phyloP scores from a whole-genome alignment of 2,329 filamentous ascomycete genomes.

The Arthrobotrys megalospora region DNA sequence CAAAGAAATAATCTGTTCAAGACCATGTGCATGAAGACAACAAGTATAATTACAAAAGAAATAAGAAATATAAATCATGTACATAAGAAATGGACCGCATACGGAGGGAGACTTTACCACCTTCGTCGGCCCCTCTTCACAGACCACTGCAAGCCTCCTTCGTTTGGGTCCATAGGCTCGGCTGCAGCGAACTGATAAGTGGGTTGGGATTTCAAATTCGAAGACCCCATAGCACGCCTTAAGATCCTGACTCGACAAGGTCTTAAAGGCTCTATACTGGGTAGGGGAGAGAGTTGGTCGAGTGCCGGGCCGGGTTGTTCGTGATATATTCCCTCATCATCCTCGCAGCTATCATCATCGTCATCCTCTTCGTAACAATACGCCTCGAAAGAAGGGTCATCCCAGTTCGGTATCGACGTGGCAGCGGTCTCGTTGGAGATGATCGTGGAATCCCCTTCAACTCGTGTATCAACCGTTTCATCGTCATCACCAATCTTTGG shows the following conservation, averaged over 20 bases:
- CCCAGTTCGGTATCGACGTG: slow-evolving; percentile 10
- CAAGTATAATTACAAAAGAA: slow-evolving; percentile 18
- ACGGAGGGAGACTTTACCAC: not conserved
- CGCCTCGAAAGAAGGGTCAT: slow-evolving; percentile 33
- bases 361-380: slow-evolving; percentile 18
- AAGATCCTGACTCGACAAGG: not conserved
- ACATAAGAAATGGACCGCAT: slow-evolving; percentile 1
- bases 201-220: not conserved
- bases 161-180: not conserved
- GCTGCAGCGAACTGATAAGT: not conserved
- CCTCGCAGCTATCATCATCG: not conserved
- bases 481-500: not conserved
- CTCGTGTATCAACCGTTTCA: not conserved
- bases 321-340: not conserved
- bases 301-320: not conserved
- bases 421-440: not conserved
- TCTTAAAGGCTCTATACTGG: not conserved
- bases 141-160: not conserved
- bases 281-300: slow-evolving; percentile 10
- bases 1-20: not conserved
- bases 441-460: not conserved
- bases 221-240: not conserved
- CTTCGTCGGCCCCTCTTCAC: not conserved
- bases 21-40: not conserved
- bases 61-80: slow-evolving; percentile 15